Conservation (phyloP, 331 rosid species). For the Dryas integrifolia region DNA sequence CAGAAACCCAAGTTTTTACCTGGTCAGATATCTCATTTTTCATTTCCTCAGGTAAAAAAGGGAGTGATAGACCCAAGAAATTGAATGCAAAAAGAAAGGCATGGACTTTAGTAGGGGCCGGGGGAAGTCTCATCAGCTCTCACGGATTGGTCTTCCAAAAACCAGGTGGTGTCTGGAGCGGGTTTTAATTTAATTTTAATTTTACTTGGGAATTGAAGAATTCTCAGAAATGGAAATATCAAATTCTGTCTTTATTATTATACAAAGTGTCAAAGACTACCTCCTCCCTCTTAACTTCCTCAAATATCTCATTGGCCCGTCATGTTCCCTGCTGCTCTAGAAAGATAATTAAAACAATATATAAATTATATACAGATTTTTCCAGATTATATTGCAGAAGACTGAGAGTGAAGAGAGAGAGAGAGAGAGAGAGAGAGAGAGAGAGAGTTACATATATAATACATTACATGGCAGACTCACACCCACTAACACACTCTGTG, state of each 20-base stretch:
- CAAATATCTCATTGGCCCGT: slow-evolving; percentile 32
- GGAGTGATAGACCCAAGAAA: neutral
- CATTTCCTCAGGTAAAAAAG: neutral
- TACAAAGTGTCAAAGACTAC: neutral
- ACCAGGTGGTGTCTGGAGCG: slow-evolving; percentile 25
- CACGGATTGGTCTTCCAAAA: slow-evolving; percentile 32
- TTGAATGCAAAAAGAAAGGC: slow-evolving; percentile 33
- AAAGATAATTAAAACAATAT: neutral
- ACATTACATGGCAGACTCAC: slow-evolving; percentile 34
- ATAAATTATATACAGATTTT: neutral
- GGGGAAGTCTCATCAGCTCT: slow-evolving; percentile 3
- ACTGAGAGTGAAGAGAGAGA: neutral
- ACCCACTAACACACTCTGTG: slow-evolving; percentile 3
- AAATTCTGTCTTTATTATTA: slow-evolving; percentile 23
- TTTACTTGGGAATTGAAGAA: slow-evolving; percentile 51
- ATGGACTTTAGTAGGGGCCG: slow-evolving; percentile 29
- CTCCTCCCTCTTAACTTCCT: slow-evolving; percentile 18
- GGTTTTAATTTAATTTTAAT: neutral
- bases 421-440: too few species aligned
- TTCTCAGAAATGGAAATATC: slow-evolving; percentile 39
- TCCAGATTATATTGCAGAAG: slow-evolving; percentile 7
- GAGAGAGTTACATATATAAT: neutral
- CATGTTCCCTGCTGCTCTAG: slow-evolving; percentile 19
- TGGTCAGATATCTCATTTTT: slow-evolving; percentile 6
- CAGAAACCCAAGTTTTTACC: slow-evolving; percentile 10